Conservation (phyloP, 306 rosid species). For the Delonix regia region DNA sequence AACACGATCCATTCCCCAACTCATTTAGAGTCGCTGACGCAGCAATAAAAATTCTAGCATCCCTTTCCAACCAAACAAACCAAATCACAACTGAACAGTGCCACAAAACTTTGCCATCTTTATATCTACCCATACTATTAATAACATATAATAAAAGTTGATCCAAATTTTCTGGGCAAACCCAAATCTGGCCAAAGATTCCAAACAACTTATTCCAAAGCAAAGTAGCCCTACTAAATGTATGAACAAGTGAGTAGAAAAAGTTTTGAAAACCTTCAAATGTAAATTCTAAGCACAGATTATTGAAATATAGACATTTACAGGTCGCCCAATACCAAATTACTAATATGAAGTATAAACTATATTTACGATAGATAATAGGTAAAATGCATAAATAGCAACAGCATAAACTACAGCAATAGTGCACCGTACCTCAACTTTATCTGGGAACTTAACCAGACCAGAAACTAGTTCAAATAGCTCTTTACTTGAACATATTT, state of each 20-base stretch:
- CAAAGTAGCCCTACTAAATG: no score
- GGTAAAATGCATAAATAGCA: conserved; percentile 10
- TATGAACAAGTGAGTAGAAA: background rate
- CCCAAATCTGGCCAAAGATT: no score
- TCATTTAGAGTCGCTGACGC: no score
- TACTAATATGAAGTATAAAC: conserved; percentile 19
- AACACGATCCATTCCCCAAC: no score
- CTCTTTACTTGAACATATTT: conserved; percentile 72
- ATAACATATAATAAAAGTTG: no score
- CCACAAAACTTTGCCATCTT: no score
- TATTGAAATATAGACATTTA: conserved; percentile 1
- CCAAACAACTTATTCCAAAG: no score
- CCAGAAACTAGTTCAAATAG: conserved; percentile 61
- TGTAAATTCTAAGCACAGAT: background rate
- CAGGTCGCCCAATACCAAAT: background rate
- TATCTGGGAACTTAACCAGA: conserved; percentile 75
- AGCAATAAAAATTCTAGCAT: no score
- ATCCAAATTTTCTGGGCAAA: no score
- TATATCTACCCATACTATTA: no score
- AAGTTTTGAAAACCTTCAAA: background rate
- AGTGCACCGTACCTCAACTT: conserved; percentile 89
- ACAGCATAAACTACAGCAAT: conserved; percentile 26
- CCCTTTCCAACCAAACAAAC: no score
- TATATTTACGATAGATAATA: background rate
- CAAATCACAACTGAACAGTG: no score